These are phyloP conservation scores for Boletellus sp. DNA, from an alignment of 1,284 basidiomycete genomes.

Conservation along the genomic window DNA sequence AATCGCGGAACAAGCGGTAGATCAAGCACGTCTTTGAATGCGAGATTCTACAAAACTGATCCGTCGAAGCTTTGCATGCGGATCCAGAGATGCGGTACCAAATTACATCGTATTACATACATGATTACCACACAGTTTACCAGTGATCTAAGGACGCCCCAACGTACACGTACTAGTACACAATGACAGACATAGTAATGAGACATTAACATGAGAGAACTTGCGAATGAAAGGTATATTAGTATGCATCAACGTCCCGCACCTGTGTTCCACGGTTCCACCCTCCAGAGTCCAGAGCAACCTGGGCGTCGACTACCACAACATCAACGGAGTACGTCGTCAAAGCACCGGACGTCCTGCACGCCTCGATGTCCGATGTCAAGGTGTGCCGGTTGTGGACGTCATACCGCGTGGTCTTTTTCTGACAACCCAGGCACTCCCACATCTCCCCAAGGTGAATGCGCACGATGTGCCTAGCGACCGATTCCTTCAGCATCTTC, in stretches of 20 bases:
- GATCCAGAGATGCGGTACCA: too few relatives aligned
- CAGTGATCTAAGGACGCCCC: too few relatives aligned
- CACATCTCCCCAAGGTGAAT: constrained; percentile 15
- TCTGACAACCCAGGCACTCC: constrained; percentile 15
- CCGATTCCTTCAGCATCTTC: constrained; percentile 20
- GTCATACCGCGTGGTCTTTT: constrained; percentile 8
- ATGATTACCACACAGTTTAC: too few relatives aligned
- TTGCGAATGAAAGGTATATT: too few relatives aligned
- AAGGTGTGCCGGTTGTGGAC: constrained; percentile 5
- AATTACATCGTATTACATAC: too few relatives aligned
- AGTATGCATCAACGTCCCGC: not conserved
- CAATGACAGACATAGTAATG: too few relatives aligned
- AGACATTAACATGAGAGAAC: too few relatives aligned
- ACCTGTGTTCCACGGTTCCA: constrained; percentile 1
- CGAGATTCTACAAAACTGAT: too few relatives aligned
- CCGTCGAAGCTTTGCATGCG: too few relatives aligned
- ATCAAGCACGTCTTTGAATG: too few relatives aligned
- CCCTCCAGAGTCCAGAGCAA: constrained; percentile 13
- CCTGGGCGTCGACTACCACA: constrained; percentile 1
- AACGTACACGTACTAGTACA: too few relatives aligned
- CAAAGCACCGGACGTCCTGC: constrained; percentile 8
- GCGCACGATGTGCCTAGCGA: constrained; percentile 14
- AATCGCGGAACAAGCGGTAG: too few relatives aligned
- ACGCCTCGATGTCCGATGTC: constrained; percentile 3
- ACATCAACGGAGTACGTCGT: constrained; percentile 8